A percentile compares a stretch with the other conserved stretches of the same genome.
These are phyloP conservation scores for Margaritispora aquatica DNA, from an alignment of 495 filamentous ascomycete genomes.

Conservation along the genomic window DNA sequence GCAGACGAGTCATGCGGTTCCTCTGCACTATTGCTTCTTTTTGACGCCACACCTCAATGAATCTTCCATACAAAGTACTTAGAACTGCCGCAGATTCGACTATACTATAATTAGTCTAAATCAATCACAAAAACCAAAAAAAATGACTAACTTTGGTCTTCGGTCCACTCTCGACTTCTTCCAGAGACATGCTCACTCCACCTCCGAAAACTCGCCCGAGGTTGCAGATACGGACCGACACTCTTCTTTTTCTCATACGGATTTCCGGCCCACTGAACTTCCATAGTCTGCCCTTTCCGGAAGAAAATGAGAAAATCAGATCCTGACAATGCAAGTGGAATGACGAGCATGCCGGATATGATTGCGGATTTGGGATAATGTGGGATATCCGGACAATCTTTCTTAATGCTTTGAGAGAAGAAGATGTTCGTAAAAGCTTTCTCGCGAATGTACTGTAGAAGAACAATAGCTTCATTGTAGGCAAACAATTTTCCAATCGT, in stretches of 20 bases:
- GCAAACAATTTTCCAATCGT: slow-evolving; percentile 71
- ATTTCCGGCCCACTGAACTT: slow-evolving; percentile 85
- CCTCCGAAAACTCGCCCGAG: slow-evolving; percentile 64
- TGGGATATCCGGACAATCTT: slow-evolving; percentile 75
- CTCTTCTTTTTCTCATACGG: slow-evolving; percentile 72
- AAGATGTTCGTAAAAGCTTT: slow-evolving; percentile 67
- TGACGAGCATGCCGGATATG: slow-evolving; percentile 75
- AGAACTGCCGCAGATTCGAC: slow-evolving; percentile 13
- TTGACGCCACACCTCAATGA: slow-evolving; percentile 70
- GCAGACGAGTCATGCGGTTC: slow-evolving; percentile 69
- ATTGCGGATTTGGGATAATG: slow-evolving; percentile 71
- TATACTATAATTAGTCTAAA: not conserved
- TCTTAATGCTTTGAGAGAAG: slow-evolving; percentile 64
- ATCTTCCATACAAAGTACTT: slow-evolving; percentile 27
- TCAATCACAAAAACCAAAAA: not conserved
- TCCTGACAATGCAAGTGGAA: slow-evolving; percentile 70
- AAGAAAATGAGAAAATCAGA: slow-evolving; percentile 90
- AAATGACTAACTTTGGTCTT: slow-evolving; percentile 39
- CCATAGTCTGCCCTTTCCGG: slow-evolving; percentile 65
- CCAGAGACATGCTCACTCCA: slow-evolving; percentile 70
- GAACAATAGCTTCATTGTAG: slow-evolving; percentile 73
- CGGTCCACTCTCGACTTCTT: slow-evolving; percentile 66
- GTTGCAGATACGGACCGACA: slow-evolving; percentile 65
- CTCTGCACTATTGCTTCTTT: slow-evolving; percentile 80
- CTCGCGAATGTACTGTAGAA: slow-evolving; percentile 78